Base-by-base conservation (phyloP, 139 green algal genomes). In the Yamagishiella unicocca region DNA sequence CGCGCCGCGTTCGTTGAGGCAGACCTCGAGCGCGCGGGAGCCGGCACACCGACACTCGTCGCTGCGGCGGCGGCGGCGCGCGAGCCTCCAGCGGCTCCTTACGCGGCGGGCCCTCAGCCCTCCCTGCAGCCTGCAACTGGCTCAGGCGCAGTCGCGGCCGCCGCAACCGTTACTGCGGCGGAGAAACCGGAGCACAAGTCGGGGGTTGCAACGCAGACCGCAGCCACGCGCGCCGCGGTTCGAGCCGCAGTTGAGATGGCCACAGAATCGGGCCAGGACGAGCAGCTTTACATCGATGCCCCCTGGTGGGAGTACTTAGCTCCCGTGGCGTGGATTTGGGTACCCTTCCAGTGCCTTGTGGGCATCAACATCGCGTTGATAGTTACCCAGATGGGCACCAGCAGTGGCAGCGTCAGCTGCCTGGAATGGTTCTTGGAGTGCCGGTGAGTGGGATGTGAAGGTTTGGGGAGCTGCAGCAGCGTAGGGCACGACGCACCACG, bases 271-370 rank as follows among this genome's bases (percentile, higher is more conserved):
- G 73, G 73, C 19, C 25, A 19, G 10, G 74, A 81, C 22, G 73
- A 81, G 73, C 27, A 35, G 46, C 46, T 82, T 21, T 66, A 68
- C 46, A 82, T 82, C 35, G 74, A 82, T 17, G 45, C 46, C 4
- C 33, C 33, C 1, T 82, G 74, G 74, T 46, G 46, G 74, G 46
- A 82, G 74, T 82, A 68, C 50, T 33, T 68, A 33, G 14, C 50
- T 17, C 74, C 74, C 2, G 45, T 82, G 2, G 12, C 31, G 19
- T 82, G 74, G 74, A 14, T 82, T 4, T 82, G 74, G 74, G 14
- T 67, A 31, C 74, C 74, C 46, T 82, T 82, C 42, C 45, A 82
- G 74, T 67, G 46, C 35, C n/a, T 82, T 22, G 35, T 83, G 35
- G 35, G 19, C 29, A 9, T 54, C 53, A 72, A 71, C 27, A 24